Base-by-base conservation (phyloP, 805 yeast genomes). In the Metschnikowia cubensis region DNA sequence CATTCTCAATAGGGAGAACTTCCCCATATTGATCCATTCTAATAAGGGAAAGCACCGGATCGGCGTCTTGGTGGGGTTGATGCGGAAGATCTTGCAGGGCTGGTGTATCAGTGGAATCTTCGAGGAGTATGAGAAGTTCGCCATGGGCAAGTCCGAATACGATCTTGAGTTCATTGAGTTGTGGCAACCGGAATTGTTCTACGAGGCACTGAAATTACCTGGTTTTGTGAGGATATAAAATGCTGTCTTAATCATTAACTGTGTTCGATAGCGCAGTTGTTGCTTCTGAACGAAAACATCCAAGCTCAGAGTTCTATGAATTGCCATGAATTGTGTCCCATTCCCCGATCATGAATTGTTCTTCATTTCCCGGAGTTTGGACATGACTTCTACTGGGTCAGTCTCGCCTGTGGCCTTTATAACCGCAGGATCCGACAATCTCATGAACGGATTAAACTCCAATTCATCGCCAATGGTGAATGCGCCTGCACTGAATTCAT, bases 31-130 rank as follows among this genome's bases (percentile, higher is more conserved):
- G 50, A 80, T 92, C 11, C 98, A 94, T 65, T 89, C 97, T 3
- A 89, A 94, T 67, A 92, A 92, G 70, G 99, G 99, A n/a, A 94
- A 94, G 66, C 99, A 92, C 65, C 70, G 99, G 39, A 91, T 89
- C 2, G 98, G 98, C 0, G 91, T 94, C 1, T 73, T 91, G 38
- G 95, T 91, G n/a, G 99, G 97, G 0, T 76, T 89, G 31, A 83
- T 92, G 77, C 71, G 99, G 44, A 89, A 89, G 62, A 65, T 86
- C 47, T 70, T 90, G 42, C 97, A 90, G 67, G 95, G 95, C 1
- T 92, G 99, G 99, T 83, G 94, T 51, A 75, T 89, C 59, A 84
- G 96, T 47, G 96, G 97, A 1, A 85, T 89, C 5, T 94, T 89
- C 66, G 97, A 90, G 64, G 99, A 92, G 66, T 92, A 92, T 66